Conservation (phyloP, 176 grass and related monocot genomes). For the Urochloa ruziziensis region DNA sequence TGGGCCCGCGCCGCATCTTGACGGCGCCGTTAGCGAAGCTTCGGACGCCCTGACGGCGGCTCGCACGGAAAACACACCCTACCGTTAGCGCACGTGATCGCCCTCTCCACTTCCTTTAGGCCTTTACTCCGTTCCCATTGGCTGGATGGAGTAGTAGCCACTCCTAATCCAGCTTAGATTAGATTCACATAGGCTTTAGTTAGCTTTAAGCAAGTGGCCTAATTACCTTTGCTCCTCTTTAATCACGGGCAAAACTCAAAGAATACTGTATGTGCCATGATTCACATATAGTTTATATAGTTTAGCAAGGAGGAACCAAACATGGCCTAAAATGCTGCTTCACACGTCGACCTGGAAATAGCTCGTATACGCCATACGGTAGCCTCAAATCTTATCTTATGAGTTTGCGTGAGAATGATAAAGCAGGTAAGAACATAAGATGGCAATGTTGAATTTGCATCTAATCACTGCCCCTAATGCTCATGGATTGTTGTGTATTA, state of each 20-base stretch:
- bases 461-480: neutral
- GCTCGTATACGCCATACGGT: no score
- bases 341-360: no score
- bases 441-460: conserved; percentile 8
- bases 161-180: conserved; percentile 37
- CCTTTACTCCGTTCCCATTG: conserved; percentile 12
- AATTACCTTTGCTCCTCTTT: conserved; percentile 37
- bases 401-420: no score
- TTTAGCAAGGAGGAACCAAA: no score
- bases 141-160: neutral
- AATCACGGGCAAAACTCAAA: conserved; percentile 34
- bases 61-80: neutral
- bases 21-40: conserved; percentile 48
- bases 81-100: conserved; percentile 27
- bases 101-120: no score
- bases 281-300: no score
- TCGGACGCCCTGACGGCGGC: neutral
- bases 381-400: no score
- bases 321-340: no score
- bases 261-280: neutral
- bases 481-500: neutral
- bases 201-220: conserved; percentile 43
- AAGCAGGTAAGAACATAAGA: neutral
- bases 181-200: conserved; percentile 27
- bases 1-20: neutral